Evolutionary conservation across 805 yeast genomes (phyloP).

Genomic region (Yarrowia bubula): DNA sequence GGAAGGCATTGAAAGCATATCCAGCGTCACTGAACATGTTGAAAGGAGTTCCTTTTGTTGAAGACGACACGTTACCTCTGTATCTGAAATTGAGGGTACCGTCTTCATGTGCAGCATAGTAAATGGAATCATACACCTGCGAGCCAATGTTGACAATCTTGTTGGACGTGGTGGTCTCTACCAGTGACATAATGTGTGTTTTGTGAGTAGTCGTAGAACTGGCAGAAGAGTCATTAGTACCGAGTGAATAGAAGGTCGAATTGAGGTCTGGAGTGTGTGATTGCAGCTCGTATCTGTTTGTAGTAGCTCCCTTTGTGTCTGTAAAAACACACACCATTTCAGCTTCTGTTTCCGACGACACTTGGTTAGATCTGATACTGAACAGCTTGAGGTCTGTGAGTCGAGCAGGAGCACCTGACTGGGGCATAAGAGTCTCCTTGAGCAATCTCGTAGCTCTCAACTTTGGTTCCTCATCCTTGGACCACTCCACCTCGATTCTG

Average conservation of each 20-base stretch:
- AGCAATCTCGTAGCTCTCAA: slow-evolving; percentile 7
- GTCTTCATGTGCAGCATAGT: slow-evolving; percentile 21
- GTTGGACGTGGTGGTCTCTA: slow-evolving; percentile 16
- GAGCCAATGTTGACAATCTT: slow-evolving; percentile 19
- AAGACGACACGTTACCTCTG: slow-evolving; percentile 30
- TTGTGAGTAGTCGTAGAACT: slow-evolving; percentile 6
- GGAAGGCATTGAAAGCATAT: slow-evolving; percentile 31
- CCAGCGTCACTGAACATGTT: slow-evolving; percentile 32
- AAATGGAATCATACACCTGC: slow-evolving; percentile 1
- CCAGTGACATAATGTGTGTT: slow-evolving; percentile 6
- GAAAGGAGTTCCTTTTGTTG: slow-evolving; percentile 31
- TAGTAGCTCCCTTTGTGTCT: slow-evolving; percentile 27
- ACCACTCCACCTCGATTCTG: slow-evolving; percentile 37
- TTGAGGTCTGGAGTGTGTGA: slow-evolving; percentile 18
- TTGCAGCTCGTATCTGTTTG: slow-evolving; percentile 15
- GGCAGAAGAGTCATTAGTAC: background rate
- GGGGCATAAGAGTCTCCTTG: slow-evolving; percentile 26
- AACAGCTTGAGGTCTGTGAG: slow-evolving; percentile 23
- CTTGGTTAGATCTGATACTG: slow-evolving; percentile 24
- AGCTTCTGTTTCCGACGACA: slow-evolving; percentile 26
- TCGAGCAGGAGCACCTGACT: slow-evolving; percentile 6
- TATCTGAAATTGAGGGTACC: slow-evolving; percentile 30
- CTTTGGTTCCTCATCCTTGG: slow-evolving; percentile 20
- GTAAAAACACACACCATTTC: slow-evolving; percentile 17
- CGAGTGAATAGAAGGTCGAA: slow-evolving; percentile 15